Percentiles rank a stretch among this genome's conserved stretches.
phyloP scores from a whole-genome alignment of 2,329 filamentous ascomycete genomes.

The Penicillium sp. region DNA sequence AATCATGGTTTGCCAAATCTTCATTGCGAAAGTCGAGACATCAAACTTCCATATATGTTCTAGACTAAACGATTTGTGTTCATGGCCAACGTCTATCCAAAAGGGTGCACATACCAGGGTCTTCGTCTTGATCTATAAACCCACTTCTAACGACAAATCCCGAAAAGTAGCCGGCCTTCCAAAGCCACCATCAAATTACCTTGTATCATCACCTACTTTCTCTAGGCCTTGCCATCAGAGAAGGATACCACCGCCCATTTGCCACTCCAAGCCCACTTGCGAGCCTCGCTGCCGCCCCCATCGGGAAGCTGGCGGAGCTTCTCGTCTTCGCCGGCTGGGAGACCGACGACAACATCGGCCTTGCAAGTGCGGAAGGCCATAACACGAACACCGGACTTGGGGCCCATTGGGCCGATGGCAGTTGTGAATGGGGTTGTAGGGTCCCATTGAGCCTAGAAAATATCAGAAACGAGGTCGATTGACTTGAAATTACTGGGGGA shows the following conservation, averaged over 20 bases:
- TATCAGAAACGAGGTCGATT: background rate
- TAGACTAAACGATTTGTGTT: background rate
- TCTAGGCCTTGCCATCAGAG: conserved; percentile 61
- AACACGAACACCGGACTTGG: conserved; percentile 76
- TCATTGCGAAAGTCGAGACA: too few species aligned
- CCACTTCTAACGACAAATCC: background rate
- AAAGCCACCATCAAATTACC: background rate
- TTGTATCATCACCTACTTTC: background rate
- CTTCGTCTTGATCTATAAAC: background rate
- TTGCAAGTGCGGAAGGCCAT: conserved; percentile 92
- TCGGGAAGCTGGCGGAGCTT: conserved; percentile 66
- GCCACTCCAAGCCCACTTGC: conserved; percentile 92
- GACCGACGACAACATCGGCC: conserved; percentile 88
- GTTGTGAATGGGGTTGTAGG: conserved; percentile 80
- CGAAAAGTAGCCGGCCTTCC: background rate
- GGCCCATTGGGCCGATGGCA: conserved; percentile 82
- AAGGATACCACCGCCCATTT: conserved; percentile 97
- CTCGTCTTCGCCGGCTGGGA: conserved; percentile 81
- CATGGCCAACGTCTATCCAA: background rate
- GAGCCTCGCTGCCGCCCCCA: conserved; percentile 65
- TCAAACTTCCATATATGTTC: too few species aligned
- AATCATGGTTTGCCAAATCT: too few species aligned
- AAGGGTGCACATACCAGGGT: background rate
- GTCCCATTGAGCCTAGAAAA: conserved; percentile 70
- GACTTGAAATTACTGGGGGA: background rate